phyloP scores from a whole-genome alignment of 192 early-diverging fungal genomes.

The Coemansia sp. region DNA sequence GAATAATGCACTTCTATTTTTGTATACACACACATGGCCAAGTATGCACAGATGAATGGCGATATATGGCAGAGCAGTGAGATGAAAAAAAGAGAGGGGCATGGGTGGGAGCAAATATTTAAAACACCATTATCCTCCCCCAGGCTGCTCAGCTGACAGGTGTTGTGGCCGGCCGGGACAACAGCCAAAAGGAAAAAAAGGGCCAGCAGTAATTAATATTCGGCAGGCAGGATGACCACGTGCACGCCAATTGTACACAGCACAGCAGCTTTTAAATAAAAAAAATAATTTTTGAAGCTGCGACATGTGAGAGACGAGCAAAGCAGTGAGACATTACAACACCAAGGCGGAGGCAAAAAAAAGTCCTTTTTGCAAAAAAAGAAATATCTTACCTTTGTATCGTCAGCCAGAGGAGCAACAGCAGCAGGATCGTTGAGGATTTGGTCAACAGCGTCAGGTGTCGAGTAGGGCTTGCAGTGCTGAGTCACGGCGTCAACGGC shows the following conservation, averaged over 20 bases:
- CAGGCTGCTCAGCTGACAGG: not conserved
- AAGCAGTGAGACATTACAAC: constrained; percentile 1
- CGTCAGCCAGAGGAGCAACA: constrained; percentile 6
- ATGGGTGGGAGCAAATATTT: not conserved
- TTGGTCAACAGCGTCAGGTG: constrained; percentile 17
- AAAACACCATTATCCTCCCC: constrained; percentile 1
- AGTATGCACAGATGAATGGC: constrained; percentile 1
- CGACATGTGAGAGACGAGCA: constrained; percentile 5
- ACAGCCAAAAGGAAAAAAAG: not conserved
- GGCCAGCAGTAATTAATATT: constrained; percentile 21
- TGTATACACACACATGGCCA: not conserved
- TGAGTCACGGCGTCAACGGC: constrained; percentile 63
- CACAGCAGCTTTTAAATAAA: not conserved
- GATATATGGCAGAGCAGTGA: constrained; percentile 7
- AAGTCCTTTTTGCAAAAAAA: not conserved
- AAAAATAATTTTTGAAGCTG: not conserved
- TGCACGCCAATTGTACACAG: constrained; percentile 20
- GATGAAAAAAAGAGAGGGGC: not conserved
- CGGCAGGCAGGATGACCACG: constrained; percentile 8
- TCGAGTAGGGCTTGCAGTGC: constrained; percentile 62
- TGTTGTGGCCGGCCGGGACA: not conserved
- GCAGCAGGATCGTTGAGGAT: constrained; percentile 44
- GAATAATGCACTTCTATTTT: not conserved
- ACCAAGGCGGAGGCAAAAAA: not conserved
- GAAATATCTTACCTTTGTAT: constrained; percentile 27